Evolutionary conservation across 106 monocot genomes (phyloP).

Genomic region (Narthecium ossifragum): DNA sequence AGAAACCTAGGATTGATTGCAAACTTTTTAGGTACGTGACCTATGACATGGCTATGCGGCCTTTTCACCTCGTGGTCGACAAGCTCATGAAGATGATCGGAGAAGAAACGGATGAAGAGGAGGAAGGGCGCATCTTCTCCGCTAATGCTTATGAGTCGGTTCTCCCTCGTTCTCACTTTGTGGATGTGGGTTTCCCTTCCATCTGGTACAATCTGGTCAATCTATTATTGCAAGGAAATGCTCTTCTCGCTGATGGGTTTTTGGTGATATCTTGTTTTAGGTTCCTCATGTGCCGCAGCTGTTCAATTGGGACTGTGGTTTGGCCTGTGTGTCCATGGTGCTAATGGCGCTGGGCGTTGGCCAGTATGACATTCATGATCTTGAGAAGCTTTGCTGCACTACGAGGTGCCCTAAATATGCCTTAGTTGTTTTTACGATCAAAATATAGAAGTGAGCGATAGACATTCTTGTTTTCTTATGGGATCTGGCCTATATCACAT

Average conservation of each 20-base stretch:
- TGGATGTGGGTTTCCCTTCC: slow-evolving; percentile 38
- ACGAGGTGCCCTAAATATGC: slow-evolving; percentile 38
- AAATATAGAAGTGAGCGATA: too few species aligned
- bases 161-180: slow-evolving; percentile 15
- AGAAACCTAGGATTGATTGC: too few species aligned
- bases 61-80: slow-evolving; percentile 17
- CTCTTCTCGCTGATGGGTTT: neutral
- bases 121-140: neutral
- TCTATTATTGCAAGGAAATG: neutral
- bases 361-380: slow-evolving; percentile 39
- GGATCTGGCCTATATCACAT: too few species aligned
- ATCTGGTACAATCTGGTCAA: neutral
- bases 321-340: slow-evolving; percentile 93
- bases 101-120: slow-evolving; percentile 2
- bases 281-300: slow-evolving; percentile 84
- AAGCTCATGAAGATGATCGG: slow-evolving; percentile 30
- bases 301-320: slow-evolving; percentile 78
- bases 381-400: slow-evolving; percentile 60
- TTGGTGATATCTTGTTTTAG: slow-evolving; percentile 20
- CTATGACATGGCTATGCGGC: too few species aligned
- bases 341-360: slow-evolving; percentile 53
- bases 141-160: neutral
- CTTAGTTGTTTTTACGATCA: too few species aligned
- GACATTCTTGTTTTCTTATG: too few species aligned
- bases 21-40: too few species aligned